Percentiles rank a stretch among this genome's conserved stretches.
Conservation (phyloP, 495 filamentous ascomycete genomes). For the Annulohypoxylon nitens region DNA sequence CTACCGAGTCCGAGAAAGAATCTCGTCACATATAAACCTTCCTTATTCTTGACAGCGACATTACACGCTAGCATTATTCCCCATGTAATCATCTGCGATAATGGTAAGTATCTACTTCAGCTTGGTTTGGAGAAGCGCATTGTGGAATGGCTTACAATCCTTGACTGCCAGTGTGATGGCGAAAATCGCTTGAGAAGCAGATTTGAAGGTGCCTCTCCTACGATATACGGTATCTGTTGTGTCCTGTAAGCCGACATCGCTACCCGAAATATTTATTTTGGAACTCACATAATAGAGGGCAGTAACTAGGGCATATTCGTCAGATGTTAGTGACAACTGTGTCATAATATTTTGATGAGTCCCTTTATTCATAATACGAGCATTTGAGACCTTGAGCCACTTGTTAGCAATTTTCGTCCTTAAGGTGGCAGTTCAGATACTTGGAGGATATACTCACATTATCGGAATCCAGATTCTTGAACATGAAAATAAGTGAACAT, state of each 20-base stretch:
- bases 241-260: constrained; percentile 34
- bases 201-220: constrained; percentile 61
- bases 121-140: neutral
- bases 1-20: constrained; percentile 55
- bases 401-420: constrained; percentile 2
- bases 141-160: constrained; percentile 45
- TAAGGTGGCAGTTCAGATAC: no score
- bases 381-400: constrained; percentile 54
- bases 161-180: constrained; percentile 57
- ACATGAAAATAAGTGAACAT: constrained; percentile 60
- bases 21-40: constrained; percentile 53
- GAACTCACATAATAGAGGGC: constrained; percentile 51
- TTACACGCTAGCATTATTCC: constrained; percentile 55
- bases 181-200: constrained; percentile 56
- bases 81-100: constrained; percentile 50
- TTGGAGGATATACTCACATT: no score
- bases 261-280: neutral
- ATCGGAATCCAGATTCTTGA: constrained; percentile 59
- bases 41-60: constrained; percentile 54
- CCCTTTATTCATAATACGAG: constrained; percentile 56
- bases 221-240: constrained; percentile 60
- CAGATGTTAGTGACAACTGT: constrained; percentile 54
- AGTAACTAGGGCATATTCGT: constrained; percentile 51
- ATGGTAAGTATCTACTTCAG: constrained; percentile 5
- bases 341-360: constrained; percentile 60